A percentile compares a stretch with the other conserved stretches of the same genome.
These are phyloP conservation scores for Vaucheria bursata DNA, from an alignment of 352 stramenopile species.

Conservation along the genomic window DNA sequence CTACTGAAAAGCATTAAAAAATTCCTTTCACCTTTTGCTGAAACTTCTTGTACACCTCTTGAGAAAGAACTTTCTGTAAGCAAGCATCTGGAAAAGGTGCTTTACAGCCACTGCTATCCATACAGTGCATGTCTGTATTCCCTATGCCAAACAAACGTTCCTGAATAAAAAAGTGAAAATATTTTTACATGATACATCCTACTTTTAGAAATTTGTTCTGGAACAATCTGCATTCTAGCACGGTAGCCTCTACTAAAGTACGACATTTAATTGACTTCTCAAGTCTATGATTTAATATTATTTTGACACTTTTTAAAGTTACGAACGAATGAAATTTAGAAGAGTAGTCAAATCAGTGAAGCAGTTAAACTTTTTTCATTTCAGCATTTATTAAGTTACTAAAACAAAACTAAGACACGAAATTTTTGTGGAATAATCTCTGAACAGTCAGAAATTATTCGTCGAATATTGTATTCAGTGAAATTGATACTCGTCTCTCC, in stretches of 20 bases:
- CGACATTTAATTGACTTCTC: not conserved
- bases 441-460: not conserved
- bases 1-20: not conserved
- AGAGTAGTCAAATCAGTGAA: too few species aligned
- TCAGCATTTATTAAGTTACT: not conserved
- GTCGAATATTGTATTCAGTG: not conserved
- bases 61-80: conserved; percentile 11
- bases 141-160: conserved; percentile 20
- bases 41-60: conserved; percentile 12
- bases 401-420: not conserved
- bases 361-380: not conserved
- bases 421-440: not conserved
- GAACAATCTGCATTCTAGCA: not conserved
- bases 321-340: not conserved
- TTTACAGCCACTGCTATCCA: conserved; percentile 18
- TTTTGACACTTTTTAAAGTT: not conserved
- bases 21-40: conserved; percentile 17
- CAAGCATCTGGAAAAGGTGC: conserved; percentile 12
- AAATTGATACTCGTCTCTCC: too few species aligned
- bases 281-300: not conserved
- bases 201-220: not conserved
- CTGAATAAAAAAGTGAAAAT: not conserved
- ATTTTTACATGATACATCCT: too few species aligned
- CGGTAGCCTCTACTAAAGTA: not conserved
- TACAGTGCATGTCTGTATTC: conserved; percentile 11